A percentile compares a stretch with the other conserved stretches of the same genome.
phyloP scores from a whole-genome alignment of 495 filamentous ascomycete genomes.

The Hyaloscypha finlandica region DNA sequence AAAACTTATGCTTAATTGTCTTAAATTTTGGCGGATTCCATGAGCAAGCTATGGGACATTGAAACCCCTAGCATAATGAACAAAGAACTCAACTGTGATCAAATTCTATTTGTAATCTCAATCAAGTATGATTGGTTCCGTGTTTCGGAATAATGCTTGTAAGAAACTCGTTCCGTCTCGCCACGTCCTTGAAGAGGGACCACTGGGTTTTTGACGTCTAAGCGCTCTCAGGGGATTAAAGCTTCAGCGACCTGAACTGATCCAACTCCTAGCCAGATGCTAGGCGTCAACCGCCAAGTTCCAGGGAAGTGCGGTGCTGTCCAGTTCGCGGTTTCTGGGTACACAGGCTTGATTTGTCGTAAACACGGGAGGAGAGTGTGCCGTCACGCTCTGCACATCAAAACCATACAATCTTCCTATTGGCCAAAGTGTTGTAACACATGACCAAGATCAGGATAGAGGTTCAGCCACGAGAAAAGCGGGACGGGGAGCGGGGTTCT shows the following conservation, averaged over 20 bases:
- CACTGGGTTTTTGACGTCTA: neutral
- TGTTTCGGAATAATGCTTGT: neutral
- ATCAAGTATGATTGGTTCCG: neutral
- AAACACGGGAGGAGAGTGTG: neutral
- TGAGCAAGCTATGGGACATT: too few relatives aligned
- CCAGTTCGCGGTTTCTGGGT: neutral
- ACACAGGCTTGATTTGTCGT: neutral
- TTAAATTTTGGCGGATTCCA: too few relatives aligned
- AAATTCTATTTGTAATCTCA: neutral
- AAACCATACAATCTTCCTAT: neutral
- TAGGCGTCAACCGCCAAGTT: neutral
- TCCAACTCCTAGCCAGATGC: neutral
- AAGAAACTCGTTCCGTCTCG: neutral
- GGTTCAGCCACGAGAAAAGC: neutral
- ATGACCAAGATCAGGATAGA: neutral
- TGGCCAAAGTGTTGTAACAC: neutral
- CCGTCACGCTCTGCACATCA: neutral
- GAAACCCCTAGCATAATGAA: too few relatives aligned
- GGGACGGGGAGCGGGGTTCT: neutral
- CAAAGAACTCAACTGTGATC: neutral
- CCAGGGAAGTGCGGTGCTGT: neutral
- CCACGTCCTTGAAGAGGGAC: too few relatives aligned
- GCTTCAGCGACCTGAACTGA: neutral
- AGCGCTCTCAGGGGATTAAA: neutral
- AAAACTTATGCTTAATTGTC: too few relatives aligned